A percentile compares a stretch with the other conserved stretches of the same genome.
Evolutionary conservation across 2,329 filamentous ascomycete species (phyloP).

Genomic region (Fusarium veterinarium): DNA sequence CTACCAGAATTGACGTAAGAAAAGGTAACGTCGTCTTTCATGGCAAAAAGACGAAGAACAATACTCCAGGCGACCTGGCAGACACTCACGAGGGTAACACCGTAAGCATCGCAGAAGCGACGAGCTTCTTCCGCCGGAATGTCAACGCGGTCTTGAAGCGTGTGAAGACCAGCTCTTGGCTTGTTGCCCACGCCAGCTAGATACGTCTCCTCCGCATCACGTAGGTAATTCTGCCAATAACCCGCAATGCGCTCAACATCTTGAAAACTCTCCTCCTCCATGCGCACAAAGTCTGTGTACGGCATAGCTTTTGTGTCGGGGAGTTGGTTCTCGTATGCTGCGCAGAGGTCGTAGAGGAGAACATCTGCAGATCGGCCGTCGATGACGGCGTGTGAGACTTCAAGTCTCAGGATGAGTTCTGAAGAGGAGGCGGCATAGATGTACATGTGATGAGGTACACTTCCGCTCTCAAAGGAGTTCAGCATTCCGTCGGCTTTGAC

Average conservation of each 20-base stretch:
- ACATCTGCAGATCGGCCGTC: constrained; percentile 15
- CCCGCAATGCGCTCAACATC: neutral
- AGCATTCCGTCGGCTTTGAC: neutral
- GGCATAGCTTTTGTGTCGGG: neutral
- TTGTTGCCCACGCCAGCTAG: neutral
- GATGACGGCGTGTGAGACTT: constrained; percentile 8
- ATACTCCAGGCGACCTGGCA: constrained; percentile 2
- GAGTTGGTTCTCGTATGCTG: neutral
- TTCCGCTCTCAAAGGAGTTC: neutral
- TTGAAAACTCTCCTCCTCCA: neutral
- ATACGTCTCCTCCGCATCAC: neutral
- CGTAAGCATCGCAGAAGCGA: neutral
- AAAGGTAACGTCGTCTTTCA: neutral
- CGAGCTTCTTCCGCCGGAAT: neutral
- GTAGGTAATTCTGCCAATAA: neutral
- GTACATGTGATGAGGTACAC: neutral
- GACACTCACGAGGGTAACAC: neutral
- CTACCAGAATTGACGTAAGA: neutral
- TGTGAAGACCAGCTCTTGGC: neutral
- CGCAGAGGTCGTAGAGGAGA: constrained; percentile 7
- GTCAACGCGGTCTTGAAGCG: neutral
- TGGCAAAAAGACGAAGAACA: neutral
- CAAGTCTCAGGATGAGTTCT: neutral
- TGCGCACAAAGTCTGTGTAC: neutral
- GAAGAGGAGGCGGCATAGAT: neutral